Conservation (phyloP, 495 filamentous ascomycete genomes). For the Aspergillus olivimuriae region DNA sequence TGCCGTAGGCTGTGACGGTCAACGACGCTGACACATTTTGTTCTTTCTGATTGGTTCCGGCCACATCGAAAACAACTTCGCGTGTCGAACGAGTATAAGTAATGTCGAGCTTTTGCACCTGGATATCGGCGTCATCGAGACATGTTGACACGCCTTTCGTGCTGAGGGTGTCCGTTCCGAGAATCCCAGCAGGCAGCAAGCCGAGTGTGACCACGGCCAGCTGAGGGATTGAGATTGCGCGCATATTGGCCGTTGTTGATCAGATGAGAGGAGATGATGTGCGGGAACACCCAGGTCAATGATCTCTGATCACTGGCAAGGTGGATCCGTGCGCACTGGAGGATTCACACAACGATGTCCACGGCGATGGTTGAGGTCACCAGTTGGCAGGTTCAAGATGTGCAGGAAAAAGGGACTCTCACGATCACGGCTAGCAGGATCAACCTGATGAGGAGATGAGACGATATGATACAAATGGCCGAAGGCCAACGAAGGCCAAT, state of each 20-base stretch:
- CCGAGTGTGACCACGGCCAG: constrained; percentile 24
- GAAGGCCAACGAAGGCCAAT: too few species aligned
- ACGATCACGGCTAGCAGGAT: constrained; percentile 19
- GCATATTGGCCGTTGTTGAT: constrained; percentile 19
- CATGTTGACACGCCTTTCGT: constrained; percentile 79
- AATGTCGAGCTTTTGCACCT: constrained; percentile 69
- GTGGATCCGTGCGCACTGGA: background rate
- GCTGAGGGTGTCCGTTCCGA: constrained; percentile 65
- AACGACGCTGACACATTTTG: constrained; percentile 80
- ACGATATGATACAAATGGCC: constrained; percentile 1
- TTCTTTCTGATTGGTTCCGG: constrained; percentile 62
- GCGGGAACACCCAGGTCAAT: constrained; percentile 4
- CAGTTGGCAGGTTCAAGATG: background rate
- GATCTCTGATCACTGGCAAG: constrained; percentile 3
- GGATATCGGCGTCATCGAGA: constrained; percentile 56
- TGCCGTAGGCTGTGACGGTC: constrained; percentile 80
- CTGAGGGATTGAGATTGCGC: constrained; percentile 1
- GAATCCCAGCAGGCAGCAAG: constrained; percentile 34
- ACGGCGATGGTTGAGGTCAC: background rate
- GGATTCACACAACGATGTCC: background rate
- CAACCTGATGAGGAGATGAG: constrained; percentile 24
- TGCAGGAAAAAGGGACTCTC: too few species aligned
- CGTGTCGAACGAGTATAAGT: constrained; percentile 69
- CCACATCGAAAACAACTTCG: constrained; percentile 73
- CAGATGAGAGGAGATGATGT: background rate